phyloP scores from a whole-genome alignment of 2,329 filamentous ascomycete genomes.

The Colletotrichum liaoningense region DNA sequence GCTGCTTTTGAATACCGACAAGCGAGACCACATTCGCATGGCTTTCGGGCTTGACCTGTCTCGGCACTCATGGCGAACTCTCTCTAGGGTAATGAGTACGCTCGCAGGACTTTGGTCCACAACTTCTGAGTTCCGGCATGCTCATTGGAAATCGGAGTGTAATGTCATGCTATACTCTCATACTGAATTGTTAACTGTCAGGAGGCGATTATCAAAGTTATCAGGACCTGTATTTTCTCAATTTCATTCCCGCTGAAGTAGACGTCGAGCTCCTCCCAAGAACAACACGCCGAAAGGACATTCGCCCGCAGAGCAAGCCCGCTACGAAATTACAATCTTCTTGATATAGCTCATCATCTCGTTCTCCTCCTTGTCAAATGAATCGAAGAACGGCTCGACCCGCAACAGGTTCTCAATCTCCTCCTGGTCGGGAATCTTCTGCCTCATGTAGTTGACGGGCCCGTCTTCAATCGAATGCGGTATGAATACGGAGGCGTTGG shows the following conservation, averaged over 20 bases:
- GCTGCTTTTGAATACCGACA: not conserved
- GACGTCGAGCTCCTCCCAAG: not conserved
- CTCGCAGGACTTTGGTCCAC: no score
- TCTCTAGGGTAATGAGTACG: not conserved
- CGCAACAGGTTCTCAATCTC: not conserved
- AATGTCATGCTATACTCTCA: no score
- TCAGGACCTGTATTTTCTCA: not conserved
- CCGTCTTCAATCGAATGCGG: conserved; percentile 8
- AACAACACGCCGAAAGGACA: not conserved
- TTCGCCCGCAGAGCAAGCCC: no score
- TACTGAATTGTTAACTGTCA: no score
- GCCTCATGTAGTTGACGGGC: not conserved
- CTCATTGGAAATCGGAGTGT: no score
- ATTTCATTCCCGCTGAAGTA: not conserved
- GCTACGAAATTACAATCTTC: not conserved
- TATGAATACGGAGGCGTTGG: conserved; percentile 6
- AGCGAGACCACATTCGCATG: not conserved
- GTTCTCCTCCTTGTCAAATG: not conserved
- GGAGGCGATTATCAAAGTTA: no score
- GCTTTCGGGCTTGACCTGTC: not conserved
- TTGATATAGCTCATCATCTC: conserved; percentile 8
- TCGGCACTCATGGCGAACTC: no score
- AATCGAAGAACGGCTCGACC: not conserved
- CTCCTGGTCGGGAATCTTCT: not conserved
- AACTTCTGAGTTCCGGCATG: no score